These are phyloP conservation scores for Aspergillus nanangensis DNA, from an alignment of 495 filamentous ascomycete genomes.

Conservation along the genomic window DNA sequence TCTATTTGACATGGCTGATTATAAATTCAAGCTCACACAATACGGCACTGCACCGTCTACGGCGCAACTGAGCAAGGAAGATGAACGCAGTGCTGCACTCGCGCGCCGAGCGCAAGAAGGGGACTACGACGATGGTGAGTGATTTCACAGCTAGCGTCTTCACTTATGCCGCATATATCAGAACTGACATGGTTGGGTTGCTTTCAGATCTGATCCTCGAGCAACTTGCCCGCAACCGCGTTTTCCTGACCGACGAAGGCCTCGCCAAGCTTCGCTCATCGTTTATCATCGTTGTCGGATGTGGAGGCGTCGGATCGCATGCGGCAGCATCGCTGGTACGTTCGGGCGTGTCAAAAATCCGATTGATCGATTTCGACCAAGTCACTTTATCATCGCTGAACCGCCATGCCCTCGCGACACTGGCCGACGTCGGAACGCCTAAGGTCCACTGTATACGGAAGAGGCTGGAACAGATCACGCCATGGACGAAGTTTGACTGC, in stretches of 20 bases:
- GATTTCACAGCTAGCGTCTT: not conserved
- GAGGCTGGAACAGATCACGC: slow-evolving; percentile 76
- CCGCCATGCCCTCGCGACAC: slow-evolving; percentile 87
- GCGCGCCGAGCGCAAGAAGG: slow-evolving; percentile 77
- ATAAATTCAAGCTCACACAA: slow-evolving; percentile 64
- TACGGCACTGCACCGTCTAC: slow-evolving; percentile 61
- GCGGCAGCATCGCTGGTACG: slow-evolving; percentile 80
- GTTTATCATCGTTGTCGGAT: slow-evolving; percentile 86
- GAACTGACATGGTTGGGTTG: slow-evolving; percentile 10
- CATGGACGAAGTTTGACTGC: slow-evolving; percentile 89
- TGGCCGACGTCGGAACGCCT: slow-evolving; percentile 90
- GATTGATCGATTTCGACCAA: slow-evolving; percentile 97
- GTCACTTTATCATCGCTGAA: slow-evolving; percentile 91
- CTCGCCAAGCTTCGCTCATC: slow-evolving; percentile 72
- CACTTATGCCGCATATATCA: not conserved
- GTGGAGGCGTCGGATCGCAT: slow-evolving; percentile 93
- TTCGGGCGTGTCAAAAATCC: slow-evolving; percentile 80
- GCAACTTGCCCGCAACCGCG: slow-evolving; percentile 90
- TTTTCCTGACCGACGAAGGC: slow-evolving; percentile 82
- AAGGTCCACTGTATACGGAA: slow-evolving; percentile 83
- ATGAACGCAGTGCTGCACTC: slow-evolving; percentile 69
- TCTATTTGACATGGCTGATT: no score
- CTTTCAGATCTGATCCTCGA: slow-evolving; percentile 78
- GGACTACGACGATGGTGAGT: slow-evolving; percentile 82
- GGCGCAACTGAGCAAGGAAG: slow-evolving; percentile 61